Evolutionary conservation across 768 basidiomycete species (phyloP).

Genomic region (Exsudoporus frostii): DNA sequence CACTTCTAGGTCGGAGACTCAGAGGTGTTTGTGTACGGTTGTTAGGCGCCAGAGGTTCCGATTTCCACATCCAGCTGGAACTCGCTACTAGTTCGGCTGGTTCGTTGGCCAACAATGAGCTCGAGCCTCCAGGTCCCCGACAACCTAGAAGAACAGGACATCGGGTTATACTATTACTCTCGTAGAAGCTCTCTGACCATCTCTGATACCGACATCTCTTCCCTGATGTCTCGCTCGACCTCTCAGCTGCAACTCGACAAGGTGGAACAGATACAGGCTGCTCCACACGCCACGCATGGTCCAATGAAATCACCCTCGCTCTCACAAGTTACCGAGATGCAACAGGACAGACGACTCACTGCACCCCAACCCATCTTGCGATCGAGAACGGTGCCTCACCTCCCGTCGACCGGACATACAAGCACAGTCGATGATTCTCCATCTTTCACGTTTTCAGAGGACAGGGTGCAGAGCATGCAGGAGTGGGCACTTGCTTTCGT

Average conservation of each 20-base stretch:
- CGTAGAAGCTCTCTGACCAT: constrained; percentile 21
- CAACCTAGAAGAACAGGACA: constrained; percentile 29
- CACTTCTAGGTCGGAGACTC: too few relatives aligned
- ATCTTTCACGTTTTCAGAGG: constrained; percentile 46
- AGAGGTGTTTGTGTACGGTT: constrained; percentile 11
- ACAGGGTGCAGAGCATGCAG: constrained; percentile 48
- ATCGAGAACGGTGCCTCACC: constrained; percentile 46
- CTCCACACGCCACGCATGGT: not conserved
- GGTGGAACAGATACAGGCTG: not conserved
- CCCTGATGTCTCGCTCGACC: constrained; percentile 13
- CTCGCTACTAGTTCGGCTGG: not conserved
- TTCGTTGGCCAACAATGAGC: constrained; percentile 5
- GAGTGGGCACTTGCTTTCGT: constrained; percentile 69
- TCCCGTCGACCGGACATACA: constrained; percentile 31
- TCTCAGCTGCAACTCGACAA: constrained; percentile 16
- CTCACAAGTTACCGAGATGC: constrained; percentile 25
- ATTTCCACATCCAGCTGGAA: not conserved
- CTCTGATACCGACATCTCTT: constrained; percentile 26
- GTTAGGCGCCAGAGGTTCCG: constrained; percentile 4
- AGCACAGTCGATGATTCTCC: constrained; percentile 38
- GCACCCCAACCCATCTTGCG: constrained; percentile 34
- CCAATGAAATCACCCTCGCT: constrained; percentile 35
- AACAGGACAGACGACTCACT: constrained; percentile 10
- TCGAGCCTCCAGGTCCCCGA: constrained; percentile 9
- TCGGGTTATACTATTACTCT: constrained; percentile 24